A percentile compares a stretch with the other conserved stretches of the same genome.
phyloP scores from a whole-genome alignment of 164 flowering plant species.

The Tinospora cordifolia region DNA sequence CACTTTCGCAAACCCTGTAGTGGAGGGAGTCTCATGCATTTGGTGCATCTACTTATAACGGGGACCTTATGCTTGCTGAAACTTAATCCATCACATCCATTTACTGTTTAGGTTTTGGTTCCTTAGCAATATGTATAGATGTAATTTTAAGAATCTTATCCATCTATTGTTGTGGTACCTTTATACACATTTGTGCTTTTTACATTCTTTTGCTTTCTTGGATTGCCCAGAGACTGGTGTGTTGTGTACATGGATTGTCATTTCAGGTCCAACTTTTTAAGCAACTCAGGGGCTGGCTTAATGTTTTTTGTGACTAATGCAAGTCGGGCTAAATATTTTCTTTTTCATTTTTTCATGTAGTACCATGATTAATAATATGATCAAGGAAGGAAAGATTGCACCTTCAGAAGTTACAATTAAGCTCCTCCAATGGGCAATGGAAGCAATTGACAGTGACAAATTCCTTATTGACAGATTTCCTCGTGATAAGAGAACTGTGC shows the following conservation, averaged over 20 bases:
- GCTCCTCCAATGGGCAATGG: slow-evolving; percentile 82
- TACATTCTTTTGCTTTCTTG: neutral
- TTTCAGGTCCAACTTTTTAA: neutral
- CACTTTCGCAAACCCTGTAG: no score
- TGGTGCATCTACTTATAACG: no score
- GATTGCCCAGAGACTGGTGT: neutral
- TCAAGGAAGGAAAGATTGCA: slow-evolving; percentile 85
- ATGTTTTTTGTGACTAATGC: neutral
- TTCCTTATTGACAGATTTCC: slow-evolving; percentile 97
- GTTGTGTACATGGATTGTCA: neutral
- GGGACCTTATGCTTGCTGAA: neutral
- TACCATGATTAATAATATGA: slow-evolving; percentile 85
- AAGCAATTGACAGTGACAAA: slow-evolving; percentile 64
- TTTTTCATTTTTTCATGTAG: slow-evolving; percentile 27
- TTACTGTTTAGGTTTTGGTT: no score
- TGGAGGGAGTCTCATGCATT: no score
- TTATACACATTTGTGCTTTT: no score
- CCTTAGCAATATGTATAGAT: neutral
- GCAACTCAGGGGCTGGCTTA: neutral
- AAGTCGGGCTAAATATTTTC: neutral
- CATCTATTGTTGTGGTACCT: neutral
- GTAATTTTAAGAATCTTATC: neutral
- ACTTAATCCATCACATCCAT: neutral
- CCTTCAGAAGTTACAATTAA: slow-evolving; percentile 93
- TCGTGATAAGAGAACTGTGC: slow-evolving; percentile 90